These are phyloP conservation scores for Solanum paucissectum DNA, from an alignment of 257 asterid genomes.

Conservation along the genomic window DNA sequence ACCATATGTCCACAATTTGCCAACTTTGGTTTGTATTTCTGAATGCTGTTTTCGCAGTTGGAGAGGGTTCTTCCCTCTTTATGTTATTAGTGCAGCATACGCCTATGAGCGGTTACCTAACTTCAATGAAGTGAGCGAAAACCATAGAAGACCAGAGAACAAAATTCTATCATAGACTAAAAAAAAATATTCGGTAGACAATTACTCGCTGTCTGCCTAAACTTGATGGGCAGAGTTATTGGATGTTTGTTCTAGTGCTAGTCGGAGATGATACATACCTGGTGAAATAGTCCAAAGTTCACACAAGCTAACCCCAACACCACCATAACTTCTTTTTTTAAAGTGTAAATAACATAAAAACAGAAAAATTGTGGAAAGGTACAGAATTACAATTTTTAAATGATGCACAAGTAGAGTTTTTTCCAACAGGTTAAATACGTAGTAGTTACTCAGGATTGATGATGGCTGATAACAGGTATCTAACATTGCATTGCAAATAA, in stretches of 20 bases:
- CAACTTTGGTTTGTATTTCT: background rate
- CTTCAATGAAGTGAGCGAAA: background rate
- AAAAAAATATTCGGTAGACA: background rate
- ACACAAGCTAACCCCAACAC: background rate
- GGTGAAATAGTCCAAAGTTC: background rate
- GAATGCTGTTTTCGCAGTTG: background rate
- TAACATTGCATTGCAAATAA: background rate
- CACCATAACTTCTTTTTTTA: background rate
- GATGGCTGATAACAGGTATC: background rate
- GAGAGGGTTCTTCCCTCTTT: background rate
- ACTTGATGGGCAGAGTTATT: background rate
- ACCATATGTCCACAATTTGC: background rate
- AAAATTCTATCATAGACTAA: background rate
- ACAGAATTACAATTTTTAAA: background rate
- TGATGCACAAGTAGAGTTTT: background rate
- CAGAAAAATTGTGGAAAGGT: background rate
- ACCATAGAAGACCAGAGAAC: background rate
- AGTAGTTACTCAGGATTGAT: background rate
- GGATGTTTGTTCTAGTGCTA: background rate
- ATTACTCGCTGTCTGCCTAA: background rate
- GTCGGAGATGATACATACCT: background rate
- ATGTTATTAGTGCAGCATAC: background rate
- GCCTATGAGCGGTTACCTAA: background rate
- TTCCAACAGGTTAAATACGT: background rate
- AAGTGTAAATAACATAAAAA: background rate